Percentiles rank a stretch among this genome's conserved stretches.
Evolutionary conservation across 352 stramenopile genomes (phyloP).

Genomic region (Pseudoperonospora humuli): DNA sequence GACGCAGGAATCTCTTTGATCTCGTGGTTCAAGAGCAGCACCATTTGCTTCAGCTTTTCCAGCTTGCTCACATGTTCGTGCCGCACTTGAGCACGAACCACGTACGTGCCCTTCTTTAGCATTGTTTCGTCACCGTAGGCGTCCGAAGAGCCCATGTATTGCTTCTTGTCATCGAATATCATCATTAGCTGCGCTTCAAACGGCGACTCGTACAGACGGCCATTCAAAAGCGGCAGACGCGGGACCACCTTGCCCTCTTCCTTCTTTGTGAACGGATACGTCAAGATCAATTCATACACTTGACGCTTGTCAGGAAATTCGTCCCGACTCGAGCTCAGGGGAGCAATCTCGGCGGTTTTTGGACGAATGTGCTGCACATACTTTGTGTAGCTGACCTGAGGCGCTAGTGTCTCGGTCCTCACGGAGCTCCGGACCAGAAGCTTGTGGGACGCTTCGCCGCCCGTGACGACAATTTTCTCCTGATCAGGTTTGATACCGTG

Average conservation of each 20-base stretch:
- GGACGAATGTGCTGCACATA: slow-evolving; percentile 81
- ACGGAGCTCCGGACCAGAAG: slow-evolving; percentile 67
- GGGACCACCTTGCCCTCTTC: slow-evolving; percentile 81
- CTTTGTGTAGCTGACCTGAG: slow-evolving; percentile 69
- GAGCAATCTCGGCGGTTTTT: slow-evolving; percentile 62
- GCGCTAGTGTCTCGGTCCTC: slow-evolving; percentile 69
- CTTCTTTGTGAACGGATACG: slow-evolving; percentile 86
- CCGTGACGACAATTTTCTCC: slow-evolving; percentile 43
- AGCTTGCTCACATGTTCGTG: slow-evolving; percentile 80
- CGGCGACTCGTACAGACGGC: slow-evolving; percentile 88
- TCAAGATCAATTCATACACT: slow-evolving; percentile 86
- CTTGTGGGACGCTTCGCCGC: slow-evolving; percentile 64
- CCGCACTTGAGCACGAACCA: slow-evolving; percentile 63
- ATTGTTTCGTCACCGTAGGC: slow-evolving; percentile 74
- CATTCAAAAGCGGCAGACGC: slow-evolving; percentile 69
- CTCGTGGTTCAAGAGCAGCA: slow-evolving; percentile 63
- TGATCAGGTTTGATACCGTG: slow-evolving; percentile 74
- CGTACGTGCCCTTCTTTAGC: slow-evolving; percentile 83
- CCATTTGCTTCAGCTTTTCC: slow-evolving; percentile 74
- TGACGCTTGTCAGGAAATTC: slow-evolving; percentile 76
- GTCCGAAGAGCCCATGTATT: slow-evolving; percentile 81
- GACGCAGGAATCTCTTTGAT: slow-evolving; percentile 61
- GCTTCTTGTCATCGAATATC: slow-evolving; percentile 92
- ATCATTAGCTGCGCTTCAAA: slow-evolving; percentile 91
- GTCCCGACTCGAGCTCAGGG: slow-evolving; percentile 77